These are phyloP conservation scores for Fusarium fracticaudum DNA, from an alignment of 2,329 filamentous ascomycete genomes.

Conservation along the genomic window DNA sequence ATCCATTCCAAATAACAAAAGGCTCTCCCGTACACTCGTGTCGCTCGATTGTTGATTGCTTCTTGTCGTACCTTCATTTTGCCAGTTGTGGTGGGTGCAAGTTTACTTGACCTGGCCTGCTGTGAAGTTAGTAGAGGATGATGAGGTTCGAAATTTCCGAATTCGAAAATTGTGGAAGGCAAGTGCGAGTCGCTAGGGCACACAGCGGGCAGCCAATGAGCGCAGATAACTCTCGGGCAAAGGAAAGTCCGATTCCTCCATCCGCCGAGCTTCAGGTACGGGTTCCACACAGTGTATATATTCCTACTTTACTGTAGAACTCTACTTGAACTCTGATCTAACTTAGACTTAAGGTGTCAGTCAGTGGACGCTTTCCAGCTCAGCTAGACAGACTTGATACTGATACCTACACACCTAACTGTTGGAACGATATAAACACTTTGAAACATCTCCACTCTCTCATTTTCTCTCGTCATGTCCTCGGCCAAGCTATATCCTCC, in stretches of 20 bases:
- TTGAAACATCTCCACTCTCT: background rate
- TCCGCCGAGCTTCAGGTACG: background rate
- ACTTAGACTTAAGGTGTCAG: background rate
- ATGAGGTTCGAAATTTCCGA: slow-evolving; percentile 48
- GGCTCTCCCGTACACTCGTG: background rate
- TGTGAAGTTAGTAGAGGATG: slow-evolving; percentile 50
- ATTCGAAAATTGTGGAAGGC: slow-evolving; percentile 44
- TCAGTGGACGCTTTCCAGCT: background rate
- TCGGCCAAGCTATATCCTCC: slow-evolving; percentile 55
- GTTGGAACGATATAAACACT: background rate
- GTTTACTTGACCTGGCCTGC: slow-evolving; percentile 55
- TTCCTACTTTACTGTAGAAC: background rate
- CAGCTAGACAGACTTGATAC: background rate
- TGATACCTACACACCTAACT: background rate
- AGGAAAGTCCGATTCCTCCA: slow-evolving; percentile 27
- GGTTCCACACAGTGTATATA: slow-evolving; percentile 9
- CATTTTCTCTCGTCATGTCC: slow-evolving; percentile 44
- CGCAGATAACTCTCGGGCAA: slow-evolving; percentile 26
- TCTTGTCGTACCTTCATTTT: slow-evolving; percentile 57
- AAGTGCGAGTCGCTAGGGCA: slow-evolving; percentile 55
- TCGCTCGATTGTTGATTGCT: slow-evolving; percentile 7
- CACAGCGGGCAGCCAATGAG: slow-evolving; percentile 47
- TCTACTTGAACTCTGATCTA: background rate
- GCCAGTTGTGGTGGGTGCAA: slow-evolving; percentile 58
- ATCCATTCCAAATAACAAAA: background rate